phyloP scores from a whole-genome alignment of 2,329 filamentous ascomycete genomes.

The Cladosporium velox region DNA sequence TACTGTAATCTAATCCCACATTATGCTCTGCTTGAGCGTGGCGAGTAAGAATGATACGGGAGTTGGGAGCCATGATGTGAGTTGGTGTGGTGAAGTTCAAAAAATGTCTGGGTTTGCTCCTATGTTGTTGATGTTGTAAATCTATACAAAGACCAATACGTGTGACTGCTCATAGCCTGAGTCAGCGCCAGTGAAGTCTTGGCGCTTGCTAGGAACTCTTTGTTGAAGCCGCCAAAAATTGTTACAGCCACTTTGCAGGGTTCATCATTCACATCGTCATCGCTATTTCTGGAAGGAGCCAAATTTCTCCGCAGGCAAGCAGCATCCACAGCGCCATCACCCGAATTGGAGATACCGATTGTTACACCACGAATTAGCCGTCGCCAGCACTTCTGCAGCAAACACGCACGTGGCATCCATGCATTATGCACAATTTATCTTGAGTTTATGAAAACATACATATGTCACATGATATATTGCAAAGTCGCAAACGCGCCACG shows the following conservation, averaged over 20 bases:
- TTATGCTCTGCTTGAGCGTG: slow-evolving; percentile 39
- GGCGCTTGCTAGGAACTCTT: neutral
- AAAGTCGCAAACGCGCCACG: neutral
- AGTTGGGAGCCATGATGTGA: slow-evolving; percentile 36
- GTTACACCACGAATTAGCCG: neutral
- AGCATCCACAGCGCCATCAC: neutral
- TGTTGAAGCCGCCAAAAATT: slow-evolving; percentile 9
- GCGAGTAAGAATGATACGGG: slow-evolving; percentile 36
- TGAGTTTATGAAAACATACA: neutral
- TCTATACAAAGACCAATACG: neutral
- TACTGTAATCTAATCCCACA: slow-evolving; percentile 36
- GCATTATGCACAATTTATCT: neutral
- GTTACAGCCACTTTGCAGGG: neutral
- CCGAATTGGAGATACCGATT: neutral
- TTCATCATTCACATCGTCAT: neutral
- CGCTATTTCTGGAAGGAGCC: neutral
- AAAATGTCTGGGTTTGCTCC: neutral
- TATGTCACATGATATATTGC: neutral
- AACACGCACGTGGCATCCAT: neutral
- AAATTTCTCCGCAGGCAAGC: neutral
- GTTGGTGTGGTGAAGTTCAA: neutral
- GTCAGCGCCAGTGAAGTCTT: slow-evolving; percentile 4
- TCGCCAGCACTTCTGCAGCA: neutral
- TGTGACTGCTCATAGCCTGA: slow-evolving; percentile 15
- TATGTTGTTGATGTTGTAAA: neutral